phyloP scores from a whole-genome alignment of 1,139 yeast genomes.

The Yamadazyma diddensiae region DNA sequence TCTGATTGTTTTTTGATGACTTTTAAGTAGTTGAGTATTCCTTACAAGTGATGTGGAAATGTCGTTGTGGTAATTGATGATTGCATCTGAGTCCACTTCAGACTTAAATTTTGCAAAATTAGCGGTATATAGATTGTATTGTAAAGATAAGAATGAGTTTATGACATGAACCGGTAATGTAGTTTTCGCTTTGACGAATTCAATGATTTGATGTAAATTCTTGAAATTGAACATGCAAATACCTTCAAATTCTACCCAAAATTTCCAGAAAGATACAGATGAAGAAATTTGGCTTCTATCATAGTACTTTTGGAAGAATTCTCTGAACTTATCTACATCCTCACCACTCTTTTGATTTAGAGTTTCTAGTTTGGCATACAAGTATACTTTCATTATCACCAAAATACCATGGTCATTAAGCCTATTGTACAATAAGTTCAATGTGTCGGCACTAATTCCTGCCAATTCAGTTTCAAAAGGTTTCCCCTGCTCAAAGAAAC shows the following conservation, averaged over 20 bases:
- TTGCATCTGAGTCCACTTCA: slow-evolving; percentile 18
- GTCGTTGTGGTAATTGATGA: slow-evolving; percentile 24
- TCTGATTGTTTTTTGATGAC: slow-evolving; percentile 11
- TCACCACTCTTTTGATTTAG: slow-evolving; percentile 1
- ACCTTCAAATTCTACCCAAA: slow-evolving; percentile 53
- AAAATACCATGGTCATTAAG: slow-evolving; percentile 34
- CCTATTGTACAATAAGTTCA: slow-evolving; percentile 11
- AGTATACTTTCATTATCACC: slow-evolving; percentile 21
- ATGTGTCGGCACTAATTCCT: slow-evolving; percentile 8
- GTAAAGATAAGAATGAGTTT: slow-evolving; percentile 32
- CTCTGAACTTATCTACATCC: slow-evolving; percentile 7
- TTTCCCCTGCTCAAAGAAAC: slow-evolving; percentile 3
- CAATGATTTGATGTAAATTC: slow-evolving; percentile 42
- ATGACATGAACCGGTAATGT: slow-evolving; percentile 46
- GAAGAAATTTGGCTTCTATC: slow-evolving; percentile 32
- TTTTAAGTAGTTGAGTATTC: slow-evolving; percentile 4
- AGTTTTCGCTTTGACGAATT: slow-evolving; percentile 40
- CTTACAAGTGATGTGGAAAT: slow-evolving; percentile 21
- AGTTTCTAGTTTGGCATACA: slow-evolving; percentile 11
- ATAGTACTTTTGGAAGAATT: slow-evolving; percentile 39
- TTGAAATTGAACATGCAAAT: slow-evolving; percentile 35
- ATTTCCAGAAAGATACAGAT: slow-evolving; percentile 54
- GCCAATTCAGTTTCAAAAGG: slow-evolving; percentile 2
- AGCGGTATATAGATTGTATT: slow-evolving; percentile 22
- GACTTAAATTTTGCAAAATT: slow-evolving; percentile 20